Evolutionary conservation across 2,329 filamentous ascomycete genomes (phyloP).

Genomic region (Hypoxylon sp.): DNA sequence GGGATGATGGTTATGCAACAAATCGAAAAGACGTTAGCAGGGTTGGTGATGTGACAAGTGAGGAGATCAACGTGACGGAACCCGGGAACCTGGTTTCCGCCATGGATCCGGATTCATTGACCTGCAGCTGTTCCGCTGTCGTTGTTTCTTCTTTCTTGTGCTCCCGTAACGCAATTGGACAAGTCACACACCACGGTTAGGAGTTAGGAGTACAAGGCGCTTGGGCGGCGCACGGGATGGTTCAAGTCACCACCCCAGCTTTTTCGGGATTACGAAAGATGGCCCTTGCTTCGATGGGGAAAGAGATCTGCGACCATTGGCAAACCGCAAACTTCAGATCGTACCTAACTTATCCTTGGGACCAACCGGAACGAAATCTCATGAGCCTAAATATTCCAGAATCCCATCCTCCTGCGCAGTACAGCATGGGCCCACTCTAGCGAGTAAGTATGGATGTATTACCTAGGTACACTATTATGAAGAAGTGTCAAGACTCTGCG

Average conservation of each 20-base stretch:
- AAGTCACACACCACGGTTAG: conserved; percentile 37
- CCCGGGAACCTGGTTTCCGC: conserved; percentile 45
- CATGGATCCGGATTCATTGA: conserved; percentile 48
- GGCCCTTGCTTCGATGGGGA: conserved; percentile 41
- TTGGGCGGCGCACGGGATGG: conserved; percentile 44
- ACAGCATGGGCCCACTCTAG: conserved; percentile 11
- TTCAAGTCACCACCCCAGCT: conserved; percentile 42
- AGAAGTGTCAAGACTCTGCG: no score
- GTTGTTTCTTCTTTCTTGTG: conserved; percentile 44
- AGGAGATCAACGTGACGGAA: conserved; percentile 43
- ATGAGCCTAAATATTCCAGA: conserved; percentile 30
- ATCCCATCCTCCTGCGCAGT: conserved; percentile 10
- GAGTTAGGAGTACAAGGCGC: conserved; percentile 41
- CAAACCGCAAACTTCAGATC: conserved; percentile 45
- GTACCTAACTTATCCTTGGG: conserved; percentile 40
- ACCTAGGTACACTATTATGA: no score
- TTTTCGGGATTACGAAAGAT: conserved; percentile 45
- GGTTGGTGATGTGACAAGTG: conserved; percentile 43
- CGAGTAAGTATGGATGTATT: neutral
- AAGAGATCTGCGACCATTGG: conserved; percentile 43
- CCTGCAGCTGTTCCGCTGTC: conserved; percentile 47
- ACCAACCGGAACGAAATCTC: conserved; percentile 41
- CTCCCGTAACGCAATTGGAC: conserved; percentile 39
- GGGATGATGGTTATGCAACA: conserved; percentile 33
- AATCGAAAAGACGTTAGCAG: conserved; percentile 38